phyloP scores from a whole-genome alignment of 768 basidiomycete species.

The Mycena haematopus region DNA sequence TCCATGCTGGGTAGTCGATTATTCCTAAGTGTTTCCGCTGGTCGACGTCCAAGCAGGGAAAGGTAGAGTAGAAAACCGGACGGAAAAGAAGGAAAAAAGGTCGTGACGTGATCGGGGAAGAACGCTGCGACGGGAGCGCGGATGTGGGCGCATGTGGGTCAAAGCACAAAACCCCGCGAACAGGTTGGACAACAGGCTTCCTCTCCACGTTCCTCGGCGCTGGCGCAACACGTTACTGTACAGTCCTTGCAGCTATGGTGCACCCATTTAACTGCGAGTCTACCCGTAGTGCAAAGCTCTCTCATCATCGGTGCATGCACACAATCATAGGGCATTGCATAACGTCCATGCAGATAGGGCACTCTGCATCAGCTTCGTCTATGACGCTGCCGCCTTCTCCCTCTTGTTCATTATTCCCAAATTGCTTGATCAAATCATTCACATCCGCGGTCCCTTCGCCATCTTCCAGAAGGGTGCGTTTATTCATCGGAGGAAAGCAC shows the following conservation, averaged over 20 bases:
- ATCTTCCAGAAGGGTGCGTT: constrained; percentile 41
- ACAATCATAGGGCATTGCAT: constrained; percentile 75
- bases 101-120: no score
- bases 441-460: constrained; percentile 58
- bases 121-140: no score
- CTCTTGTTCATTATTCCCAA: constrained; percentile 44
- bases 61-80: no score
- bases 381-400: constrained; percentile 41
- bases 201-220: constrained; percentile 73
- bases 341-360: constrained; percentile 82
- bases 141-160: no score
- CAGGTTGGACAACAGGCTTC: constrained; percentile 84
- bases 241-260: constrained; percentile 85
- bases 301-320: constrained; percentile 81
- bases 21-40: no score
- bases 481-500: constrained; percentile 65
- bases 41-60: no score
- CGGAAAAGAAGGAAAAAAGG: no score
- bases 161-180: no score
- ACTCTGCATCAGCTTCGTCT: constrained; percentile 64
- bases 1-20: no score
- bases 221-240: constrained; percentile 73
- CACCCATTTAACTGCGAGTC: neutral
- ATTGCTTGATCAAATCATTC: constrained; percentile 62
- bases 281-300: constrained; percentile 10